Evolutionary conservation across 257 asterid species (phyloP).

Genomic region (Fraxinus americana): DNA sequence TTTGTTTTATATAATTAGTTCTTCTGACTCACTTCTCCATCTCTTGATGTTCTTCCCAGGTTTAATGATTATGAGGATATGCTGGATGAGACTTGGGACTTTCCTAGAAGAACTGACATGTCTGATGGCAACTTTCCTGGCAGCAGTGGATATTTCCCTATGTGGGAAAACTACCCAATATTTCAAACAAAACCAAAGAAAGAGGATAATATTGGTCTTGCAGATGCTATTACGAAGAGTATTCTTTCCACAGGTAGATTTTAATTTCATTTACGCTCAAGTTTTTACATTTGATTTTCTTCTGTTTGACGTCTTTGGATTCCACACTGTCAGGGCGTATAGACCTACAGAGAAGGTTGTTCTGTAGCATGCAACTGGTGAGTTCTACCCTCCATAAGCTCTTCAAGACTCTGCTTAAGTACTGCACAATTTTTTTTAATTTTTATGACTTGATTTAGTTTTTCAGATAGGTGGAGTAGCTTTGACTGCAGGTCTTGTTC

Average conservation of each 20-base stretch:
- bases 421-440: neutral
- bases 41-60: conserved; percentile 49
- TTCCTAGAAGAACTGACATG: conserved; percentile 53
- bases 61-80: conserved; percentile 92
- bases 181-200: conserved; percentile 74
- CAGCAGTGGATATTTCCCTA: conserved; percentile 58
- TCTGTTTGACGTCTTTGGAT: conserved; percentile 27
- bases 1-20: neutral
- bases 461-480: conserved; percentile 92
- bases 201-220: conserved; percentile 85
- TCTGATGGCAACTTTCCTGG: conserved; percentile 66
- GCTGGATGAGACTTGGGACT: conserved; percentile 90
- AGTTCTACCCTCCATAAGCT: conserved; percentile 31
- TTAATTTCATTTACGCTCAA: conserved; percentile 18
- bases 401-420: conserved; percentile 19
- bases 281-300: conserved; percentile 21
- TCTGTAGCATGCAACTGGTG: conserved; percentile 98
- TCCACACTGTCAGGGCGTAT: conserved; percentile 65
- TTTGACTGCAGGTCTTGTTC: conserved; percentile 71
- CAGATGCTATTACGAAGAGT: conserved; percentile 95
- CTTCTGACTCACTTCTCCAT: conserved; percentile 19
- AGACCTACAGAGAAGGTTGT: conserved; percentile 92
- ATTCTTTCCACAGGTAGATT: conserved; percentile 77
- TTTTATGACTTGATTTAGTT: conserved; percentile 28
- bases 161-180: conserved; percentile 90